A percentile compares a stretch with the other conserved stretches of the same genome.
These are phyloP conservation scores for Ceratobasidium theobromae DNA, from an alignment of 1,284 basidiomycete species.

Conservation along the genomic window DNA sequence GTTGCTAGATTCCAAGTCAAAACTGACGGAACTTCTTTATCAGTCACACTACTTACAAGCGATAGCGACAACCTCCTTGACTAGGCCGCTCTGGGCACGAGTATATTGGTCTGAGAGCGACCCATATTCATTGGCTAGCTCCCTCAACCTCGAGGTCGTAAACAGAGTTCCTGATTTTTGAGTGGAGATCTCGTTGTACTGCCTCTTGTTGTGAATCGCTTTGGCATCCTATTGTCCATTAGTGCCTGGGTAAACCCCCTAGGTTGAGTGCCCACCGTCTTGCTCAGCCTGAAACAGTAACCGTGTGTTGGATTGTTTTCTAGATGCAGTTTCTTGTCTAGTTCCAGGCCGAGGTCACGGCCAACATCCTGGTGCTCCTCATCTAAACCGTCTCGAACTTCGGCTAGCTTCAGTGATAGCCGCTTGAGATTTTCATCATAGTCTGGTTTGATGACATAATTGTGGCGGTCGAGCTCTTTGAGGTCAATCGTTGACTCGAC, in stretches of 20 bases:
- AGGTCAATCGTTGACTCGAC: slow-evolving; percentile 96
- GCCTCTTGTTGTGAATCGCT: slow-evolving; percentile 64
- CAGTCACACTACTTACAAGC: slow-evolving; percentile 82
- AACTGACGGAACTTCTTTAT: slow-evolving; percentile 85
- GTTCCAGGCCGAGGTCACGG: slow-evolving; percentile 76
- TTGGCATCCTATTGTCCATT: slow-evolving; percentile 70
- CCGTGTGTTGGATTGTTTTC: slow-evolving; percentile 92
- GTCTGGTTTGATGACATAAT: slow-evolving; percentile 91
- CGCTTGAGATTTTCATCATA: slow-evolving; percentile 77
- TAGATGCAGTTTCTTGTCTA: slow-evolving; percentile 94
- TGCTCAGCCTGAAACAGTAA: slow-evolving; percentile 92
- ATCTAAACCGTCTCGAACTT: slow-evolving; percentile 79
- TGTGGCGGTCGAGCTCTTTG: slow-evolving; percentile 78
- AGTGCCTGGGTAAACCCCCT: slow-evolving; percentile 1
- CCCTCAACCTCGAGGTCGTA: slow-evolving; percentile 78
- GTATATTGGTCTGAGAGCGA: slow-evolving; percentile 72
- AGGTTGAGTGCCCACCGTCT: slow-evolving; percentile 60
- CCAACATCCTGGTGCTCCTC: slow-evolving; percentile 77
- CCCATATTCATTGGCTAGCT: slow-evolving; percentile 71
- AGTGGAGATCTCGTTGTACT: slow-evolving; percentile 84
- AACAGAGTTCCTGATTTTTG: slow-evolving; percentile 90
- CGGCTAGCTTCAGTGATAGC: slow-evolving; percentile 67
- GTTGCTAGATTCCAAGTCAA: slow-evolving; percentile 83
- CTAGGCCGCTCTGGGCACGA: slow-evolving; percentile 77
- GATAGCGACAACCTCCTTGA: slow-evolving; percentile 91